Conservation (phyloP, 495 filamentous ascomycete species). For the Articulospora tetracladia region DNA sequence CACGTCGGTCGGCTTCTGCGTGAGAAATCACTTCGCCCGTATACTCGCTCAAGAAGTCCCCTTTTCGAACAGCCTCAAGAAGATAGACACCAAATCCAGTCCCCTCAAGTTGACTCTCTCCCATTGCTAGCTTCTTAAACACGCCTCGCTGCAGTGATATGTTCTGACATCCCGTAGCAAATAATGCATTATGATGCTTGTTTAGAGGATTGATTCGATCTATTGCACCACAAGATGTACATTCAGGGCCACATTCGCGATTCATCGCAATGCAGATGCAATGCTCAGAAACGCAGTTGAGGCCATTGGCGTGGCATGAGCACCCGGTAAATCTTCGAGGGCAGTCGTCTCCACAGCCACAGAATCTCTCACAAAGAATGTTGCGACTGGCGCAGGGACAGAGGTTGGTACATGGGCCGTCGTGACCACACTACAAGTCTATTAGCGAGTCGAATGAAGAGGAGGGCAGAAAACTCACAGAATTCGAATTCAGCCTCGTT, state of each 20-base stretch:
- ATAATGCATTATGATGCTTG: constrained; percentile 45
- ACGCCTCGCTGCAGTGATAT: constrained; percentile 56
- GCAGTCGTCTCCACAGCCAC: constrained; percentile 56
- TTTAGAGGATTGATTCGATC: constrained; percentile 61
- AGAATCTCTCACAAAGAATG: constrained; percentile 65
- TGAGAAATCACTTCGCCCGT: constrained; percentile 61
- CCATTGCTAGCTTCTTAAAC: constrained; percentile 56
- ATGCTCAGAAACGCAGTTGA: constrained; percentile 13
- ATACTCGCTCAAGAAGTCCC: constrained; percentile 68
- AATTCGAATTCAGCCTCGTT: constrained; percentile 19
- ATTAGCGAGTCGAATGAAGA: neutral
- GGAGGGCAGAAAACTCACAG: constrained; percentile 14
- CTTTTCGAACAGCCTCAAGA: constrained; percentile 54
- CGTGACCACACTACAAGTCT: constrained; percentile 15
- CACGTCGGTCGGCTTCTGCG: constrained; percentile 60
- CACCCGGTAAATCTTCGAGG: constrained; percentile 64
- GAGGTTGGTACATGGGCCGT: constrained; percentile 21
- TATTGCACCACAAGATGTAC: constrained; percentile 57
- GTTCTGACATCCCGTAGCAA: constrained; percentile 55
- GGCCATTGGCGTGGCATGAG: constrained; percentile 42
- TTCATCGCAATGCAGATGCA: constrained; percentile 27
- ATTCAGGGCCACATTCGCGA: constrained; percentile 69
- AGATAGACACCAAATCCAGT: constrained; percentile 62
- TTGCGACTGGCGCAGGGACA: constrained; percentile 51
- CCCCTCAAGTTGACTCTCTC: constrained; percentile 51